phyloP scores from a whole-genome alignment of 208 protist species.

The Trypanosoma melophagium region DNA sequence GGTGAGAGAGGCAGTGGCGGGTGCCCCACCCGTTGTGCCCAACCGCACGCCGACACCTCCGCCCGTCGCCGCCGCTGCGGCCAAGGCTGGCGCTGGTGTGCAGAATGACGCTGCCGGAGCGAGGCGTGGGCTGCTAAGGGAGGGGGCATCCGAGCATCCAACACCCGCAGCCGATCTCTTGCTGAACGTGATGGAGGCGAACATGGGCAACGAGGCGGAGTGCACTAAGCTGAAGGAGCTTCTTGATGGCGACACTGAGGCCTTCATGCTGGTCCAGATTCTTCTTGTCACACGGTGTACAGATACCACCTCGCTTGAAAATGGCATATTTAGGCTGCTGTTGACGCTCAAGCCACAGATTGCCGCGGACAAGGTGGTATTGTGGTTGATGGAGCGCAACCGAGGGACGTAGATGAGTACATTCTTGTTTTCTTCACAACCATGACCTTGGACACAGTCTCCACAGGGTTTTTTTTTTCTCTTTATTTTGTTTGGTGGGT shows the following conservation, averaged over 20 bases:
- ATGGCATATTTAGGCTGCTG: slow-evolving; percentile 28
- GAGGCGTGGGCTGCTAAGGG: background rate
- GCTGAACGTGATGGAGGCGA: slow-evolving; percentile 20
- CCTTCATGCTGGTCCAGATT: slow-evolving; percentile 37
- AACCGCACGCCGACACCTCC: background rate
- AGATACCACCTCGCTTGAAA: slow-evolving; percentile 18
- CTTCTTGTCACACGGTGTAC: slow-evolving; percentile 26
- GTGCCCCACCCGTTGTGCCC: background rate
- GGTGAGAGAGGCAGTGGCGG: background rate
- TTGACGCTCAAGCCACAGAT: slow-evolving; percentile 24
- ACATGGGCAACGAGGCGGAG: background rate
- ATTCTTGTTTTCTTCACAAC: slow-evolving; percentile 7
- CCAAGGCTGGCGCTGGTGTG: background rate
- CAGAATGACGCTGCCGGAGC: background rate
- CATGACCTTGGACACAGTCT: no score
- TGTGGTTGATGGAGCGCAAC: slow-evolving; percentile 3
- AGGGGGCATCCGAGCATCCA: background rate
- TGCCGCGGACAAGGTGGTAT: slow-evolving; percentile 7
- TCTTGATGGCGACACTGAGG: slow-evolving; percentile 27
- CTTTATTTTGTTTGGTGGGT: slow-evolving; percentile 23
- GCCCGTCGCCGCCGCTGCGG: background rate
- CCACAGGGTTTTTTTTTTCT: background rate
- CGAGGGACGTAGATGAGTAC: background rate
- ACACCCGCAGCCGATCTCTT: slow-evolving; percentile 3
- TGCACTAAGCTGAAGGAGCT: slow-evolving; percentile 18